phyloP scores from a whole-genome alignment of 2,329 filamentous ascomycete species.

The Colletotrichum karsti region DNA sequence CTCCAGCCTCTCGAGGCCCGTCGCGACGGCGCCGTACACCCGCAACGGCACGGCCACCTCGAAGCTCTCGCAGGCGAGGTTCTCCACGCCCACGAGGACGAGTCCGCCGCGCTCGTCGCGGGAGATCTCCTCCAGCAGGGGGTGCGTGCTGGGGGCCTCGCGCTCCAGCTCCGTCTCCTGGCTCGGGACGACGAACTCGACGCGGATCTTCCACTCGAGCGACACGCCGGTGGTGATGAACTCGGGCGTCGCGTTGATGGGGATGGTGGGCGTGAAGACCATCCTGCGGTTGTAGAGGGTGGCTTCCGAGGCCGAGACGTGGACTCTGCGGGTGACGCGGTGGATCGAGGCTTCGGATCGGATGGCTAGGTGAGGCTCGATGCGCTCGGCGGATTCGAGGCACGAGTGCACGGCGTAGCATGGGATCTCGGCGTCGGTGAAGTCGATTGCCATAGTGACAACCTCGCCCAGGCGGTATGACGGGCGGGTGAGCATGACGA shows the following conservation, averaged over 20 bases:
- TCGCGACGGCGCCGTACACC: constrained; percentile 75
- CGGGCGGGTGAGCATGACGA: constrained; percentile 87
- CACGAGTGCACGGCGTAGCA: constrained; percentile 87
- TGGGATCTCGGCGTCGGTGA: constrained; percentile 77
- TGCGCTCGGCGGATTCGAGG: constrained; percentile 86
- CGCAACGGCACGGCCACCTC: constrained; percentile 86
- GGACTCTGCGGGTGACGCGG: constrained; percentile 83
- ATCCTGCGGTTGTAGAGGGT: constrained; percentile 82
- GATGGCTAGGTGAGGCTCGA: constrained; percentile 82
- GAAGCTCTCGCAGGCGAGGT: constrained; percentile 86
- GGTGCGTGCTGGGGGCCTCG: constrained; percentile 41
- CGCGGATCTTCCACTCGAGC: constrained; percentile 86
- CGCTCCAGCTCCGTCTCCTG: constrained; percentile 28
- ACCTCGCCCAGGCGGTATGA: constrained; percentile 90
- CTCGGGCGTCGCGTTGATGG: constrained; percentile 84
- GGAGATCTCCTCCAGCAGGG: constrained; percentile 81
- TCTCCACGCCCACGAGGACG: constrained; percentile 80
- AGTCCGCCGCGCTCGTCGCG: constrained; percentile 79
- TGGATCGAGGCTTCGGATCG: constrained; percentile 87
- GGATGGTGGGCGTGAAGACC: constrained; percentile 85
- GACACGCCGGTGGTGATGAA: constrained; percentile 91
- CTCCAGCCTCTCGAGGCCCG: constrained; percentile 64
- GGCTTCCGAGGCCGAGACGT: constrained; percentile 82
- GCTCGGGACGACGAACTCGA: constrained; percentile 88
- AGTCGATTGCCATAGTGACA: constrained; percentile 85